phyloP scores from a whole-genome alignment of 2,329 filamentous ascomycete genomes.

The Colletotrichum salicis region DNA sequence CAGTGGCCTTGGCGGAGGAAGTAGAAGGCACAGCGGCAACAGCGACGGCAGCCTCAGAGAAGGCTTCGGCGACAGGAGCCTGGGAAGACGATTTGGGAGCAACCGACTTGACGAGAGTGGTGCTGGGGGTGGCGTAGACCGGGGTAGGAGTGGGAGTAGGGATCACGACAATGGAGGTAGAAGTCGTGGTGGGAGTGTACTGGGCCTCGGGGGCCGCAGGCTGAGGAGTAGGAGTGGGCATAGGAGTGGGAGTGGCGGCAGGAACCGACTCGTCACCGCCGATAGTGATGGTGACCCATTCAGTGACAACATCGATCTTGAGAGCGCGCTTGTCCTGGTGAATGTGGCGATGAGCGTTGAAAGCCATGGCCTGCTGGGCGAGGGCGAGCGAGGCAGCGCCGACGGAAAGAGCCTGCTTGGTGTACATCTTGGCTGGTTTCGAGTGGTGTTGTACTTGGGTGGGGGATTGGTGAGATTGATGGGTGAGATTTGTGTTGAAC shows the following conservation, averaged over 20 bases:
- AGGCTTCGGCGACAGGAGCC: constrained; percentile 19
- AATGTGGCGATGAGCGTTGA: constrained; percentile 54
- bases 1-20: constrained; percentile 38
- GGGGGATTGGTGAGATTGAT: constrained; percentile 32
- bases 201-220: constrained; percentile 12
- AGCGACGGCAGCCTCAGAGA: constrained; percentile 10
- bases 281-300: constrained; percentile 56
- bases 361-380: constrained; percentile 54
- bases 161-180: constrained; percentile 28
- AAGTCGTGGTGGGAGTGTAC: constrained; percentile 30
- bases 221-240: constrained; percentile 15
- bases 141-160: constrained; percentile 8
- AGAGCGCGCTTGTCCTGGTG: constrained; percentile 50
- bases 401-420: constrained; percentile 52
- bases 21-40: constrained; percentile 37
- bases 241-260: constrained; percentile 21
- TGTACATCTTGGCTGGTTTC: constrained; percentile 51
- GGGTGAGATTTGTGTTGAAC: constrained; percentile 32
- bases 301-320: constrained; percentile 48
- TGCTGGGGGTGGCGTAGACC: constrained; percentile 31
- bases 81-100: constrained; percentile 22
- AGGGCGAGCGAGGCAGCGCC: constrained; percentile 55
- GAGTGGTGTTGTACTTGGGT: constrained; percentile 1
- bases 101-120: constrained; percentile 37
- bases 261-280: constrained; percentile 42